Evolutionary conservation across 306 rosid species (phyloP).

Genomic region (Ochetophila trinervis): DNA sequence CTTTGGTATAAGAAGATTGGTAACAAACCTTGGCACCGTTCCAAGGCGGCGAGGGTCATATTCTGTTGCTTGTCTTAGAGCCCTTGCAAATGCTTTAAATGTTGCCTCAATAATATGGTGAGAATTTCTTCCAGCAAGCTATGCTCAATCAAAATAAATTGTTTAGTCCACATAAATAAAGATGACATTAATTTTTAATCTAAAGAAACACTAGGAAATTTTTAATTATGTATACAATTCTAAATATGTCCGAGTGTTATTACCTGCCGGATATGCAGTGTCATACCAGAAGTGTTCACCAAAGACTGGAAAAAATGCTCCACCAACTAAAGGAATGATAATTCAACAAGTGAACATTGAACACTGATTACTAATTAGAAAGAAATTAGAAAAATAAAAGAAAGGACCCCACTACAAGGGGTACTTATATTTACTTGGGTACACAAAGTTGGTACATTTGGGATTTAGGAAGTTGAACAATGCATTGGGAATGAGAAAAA

Average conservation of each 20-base stretch:
- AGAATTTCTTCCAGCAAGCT: constrained; percentile 88
- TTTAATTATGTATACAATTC: not conserved
- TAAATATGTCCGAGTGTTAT: constrained; percentile 17
- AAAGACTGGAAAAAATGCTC: constrained; percentile 95
- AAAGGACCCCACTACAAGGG: too few species aligned
- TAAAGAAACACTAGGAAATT: too few species aligned
- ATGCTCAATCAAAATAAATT: constrained; percentile 25
- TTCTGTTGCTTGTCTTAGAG: constrained; percentile 90
- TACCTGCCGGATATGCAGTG: constrained; percentile 97
- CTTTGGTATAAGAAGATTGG: constrained; percentile 11
- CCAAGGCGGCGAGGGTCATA: constrained; percentile 77
- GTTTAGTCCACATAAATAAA: too few species aligned
- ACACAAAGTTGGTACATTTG: too few species aligned
- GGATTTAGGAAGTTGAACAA: not conserved
- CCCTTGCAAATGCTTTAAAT: constrained; percentile 96
- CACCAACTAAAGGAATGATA: constrained; percentile 61
- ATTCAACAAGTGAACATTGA: constrained; percentile 11
- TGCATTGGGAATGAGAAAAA: not conserved
- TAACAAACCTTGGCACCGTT: constrained; percentile 73
- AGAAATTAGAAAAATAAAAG: too few species aligned
- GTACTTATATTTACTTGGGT: too few species aligned
- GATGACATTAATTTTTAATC: too few species aligned
- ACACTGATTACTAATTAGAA: not conserved
- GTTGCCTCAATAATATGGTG: constrained; percentile 98
- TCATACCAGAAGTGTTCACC: constrained; percentile 96